Evolutionary conservation across 768 basidiomycete species (phyloP).

Genomic region (Neoboletus magnificus): DNA sequence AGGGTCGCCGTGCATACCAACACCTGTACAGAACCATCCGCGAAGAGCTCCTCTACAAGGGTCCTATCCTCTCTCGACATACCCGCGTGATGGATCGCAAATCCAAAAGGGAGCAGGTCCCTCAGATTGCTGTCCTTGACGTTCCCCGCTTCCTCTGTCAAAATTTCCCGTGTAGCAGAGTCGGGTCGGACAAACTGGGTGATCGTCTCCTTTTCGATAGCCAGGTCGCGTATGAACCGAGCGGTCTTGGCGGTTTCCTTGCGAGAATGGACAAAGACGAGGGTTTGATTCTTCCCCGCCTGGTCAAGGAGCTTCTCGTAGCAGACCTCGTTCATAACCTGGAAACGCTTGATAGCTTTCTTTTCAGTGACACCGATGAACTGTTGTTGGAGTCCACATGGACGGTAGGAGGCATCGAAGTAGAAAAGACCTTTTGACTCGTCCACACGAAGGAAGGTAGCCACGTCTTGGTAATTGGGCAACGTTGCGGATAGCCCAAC

Average conservation of each 20-base stretch:
- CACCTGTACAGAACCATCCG: conserved; percentile 88
- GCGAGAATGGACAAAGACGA: conserved; percentile 97
- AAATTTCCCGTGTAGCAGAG: conserved; percentile 85
- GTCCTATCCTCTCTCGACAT: conserved; percentile 91
- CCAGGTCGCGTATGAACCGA: conserved; percentile 89
- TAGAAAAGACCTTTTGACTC: conserved; percentile 91
- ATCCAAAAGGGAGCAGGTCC: conserved; percentile 93
- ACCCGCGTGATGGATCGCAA: conserved; percentile 97
- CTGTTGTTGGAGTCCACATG: conserved; percentile 93
- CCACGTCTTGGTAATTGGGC: conserved; percentile 98
- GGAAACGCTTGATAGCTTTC: conserved; percentile 98
- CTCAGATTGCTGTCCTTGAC: conserved; percentile 80
- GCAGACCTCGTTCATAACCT: conserved; percentile 97
- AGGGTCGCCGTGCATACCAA: conserved; percentile 96
- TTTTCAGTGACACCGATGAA: conserved; percentile 98
- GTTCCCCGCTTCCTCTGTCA: conserved; percentile 78
- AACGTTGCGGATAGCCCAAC: conserved; percentile 95
- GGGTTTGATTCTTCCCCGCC: conserved; percentile 81
- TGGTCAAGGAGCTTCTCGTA: conserved; percentile 99
- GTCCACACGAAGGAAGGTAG: conserved; percentile 94
- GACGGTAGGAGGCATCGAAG: conserved; percentile 92
- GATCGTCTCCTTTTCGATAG: conserved; percentile 95
- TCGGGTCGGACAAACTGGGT: conserved; percentile 95
- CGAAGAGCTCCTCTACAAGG: conserved; percentile 92
- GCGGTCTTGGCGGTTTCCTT: conserved; percentile 99